Percentiles rank a stretch among this genome's conserved stretches.
phyloP scores from a whole-genome alignment of 2,329 filamentous ascomycete species.

The Metarhizium brunneum region DNA sequence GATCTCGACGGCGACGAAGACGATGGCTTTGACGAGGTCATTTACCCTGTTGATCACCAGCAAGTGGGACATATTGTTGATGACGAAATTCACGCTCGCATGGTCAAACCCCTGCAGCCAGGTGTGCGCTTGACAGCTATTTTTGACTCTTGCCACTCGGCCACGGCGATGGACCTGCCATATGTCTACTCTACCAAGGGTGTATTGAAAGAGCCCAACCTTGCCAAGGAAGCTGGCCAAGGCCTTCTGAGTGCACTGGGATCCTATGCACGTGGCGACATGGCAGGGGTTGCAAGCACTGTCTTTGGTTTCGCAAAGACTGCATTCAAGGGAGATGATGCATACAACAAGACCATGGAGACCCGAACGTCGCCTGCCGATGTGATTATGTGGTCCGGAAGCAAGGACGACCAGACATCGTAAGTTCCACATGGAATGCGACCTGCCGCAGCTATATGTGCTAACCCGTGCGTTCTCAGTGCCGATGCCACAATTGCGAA shows the following conservation, averaged over 20 bases:
- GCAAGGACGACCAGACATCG: constrained; percentile 92
- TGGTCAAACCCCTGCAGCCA: constrained; percentile 67
- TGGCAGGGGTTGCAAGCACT: constrained; percentile 69
- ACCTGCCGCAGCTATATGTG: constrained; percentile 2
- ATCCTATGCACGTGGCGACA: constrained; percentile 74
- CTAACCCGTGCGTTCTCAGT: constrained; percentile 33
- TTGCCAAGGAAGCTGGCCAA: constrained; percentile 69
- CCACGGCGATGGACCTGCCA: constrained; percentile 66
- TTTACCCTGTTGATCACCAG: constrained; percentile 68
- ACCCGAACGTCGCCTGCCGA: constrained; percentile 93
- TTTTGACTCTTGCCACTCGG: constrained; percentile 75
- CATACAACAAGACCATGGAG: constrained; percentile 68
- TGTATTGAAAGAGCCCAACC: constrained; percentile 70
- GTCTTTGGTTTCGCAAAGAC: constrained; percentile 85
- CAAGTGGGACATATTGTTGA: constrained; percentile 65
- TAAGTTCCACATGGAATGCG: constrained; percentile 16
- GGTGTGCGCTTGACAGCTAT: constrained; percentile 81
- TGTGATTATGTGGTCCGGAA: constrained; percentile 96
- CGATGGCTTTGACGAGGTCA: constrained; percentile 69
- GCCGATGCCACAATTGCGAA: constrained; percentile 83
- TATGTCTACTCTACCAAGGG: constrained; percentile 77
- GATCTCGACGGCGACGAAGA: constrained; percentile 69
- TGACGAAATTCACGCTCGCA: constrained; percentile 68
- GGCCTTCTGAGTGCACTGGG: constrained; percentile 64
- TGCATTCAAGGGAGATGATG: constrained; percentile 68